A percentile compares a stretch with the other conserved stretches of the same genome.
Evolutionary conservation across 495 filamentous ascomycete genomes (phyloP).

Genomic region (Podospora australis): DNA sequence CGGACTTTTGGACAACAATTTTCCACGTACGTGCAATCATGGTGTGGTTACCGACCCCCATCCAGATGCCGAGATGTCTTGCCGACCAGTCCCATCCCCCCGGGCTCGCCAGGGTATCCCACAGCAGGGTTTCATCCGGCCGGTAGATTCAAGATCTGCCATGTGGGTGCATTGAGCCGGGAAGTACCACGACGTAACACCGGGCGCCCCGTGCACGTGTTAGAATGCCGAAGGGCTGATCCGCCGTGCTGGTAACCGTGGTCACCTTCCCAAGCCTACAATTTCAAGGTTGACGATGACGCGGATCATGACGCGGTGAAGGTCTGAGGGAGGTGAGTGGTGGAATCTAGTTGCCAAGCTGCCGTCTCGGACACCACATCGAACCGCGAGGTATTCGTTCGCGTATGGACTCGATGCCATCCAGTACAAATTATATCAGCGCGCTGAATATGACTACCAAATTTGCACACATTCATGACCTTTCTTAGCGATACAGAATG

Average conservation of each 20-base stretch:
- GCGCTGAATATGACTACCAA: too few species aligned
- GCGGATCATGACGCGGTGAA: too few species aligned
- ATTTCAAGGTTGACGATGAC: background rate
- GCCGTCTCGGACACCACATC: too few species aligned
- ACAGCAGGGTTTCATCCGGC: background rate
- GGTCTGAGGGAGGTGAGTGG: too few species aligned
- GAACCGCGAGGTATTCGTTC: too few species aligned
- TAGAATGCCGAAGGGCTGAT: background rate
- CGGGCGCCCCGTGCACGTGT: background rate
- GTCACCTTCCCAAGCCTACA: background rate
- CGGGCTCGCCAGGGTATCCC: background rate
- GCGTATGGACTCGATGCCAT: too few species aligned
- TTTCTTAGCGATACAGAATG: too few species aligned
- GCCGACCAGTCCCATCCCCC: background rate
- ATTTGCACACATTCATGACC: too few species aligned
- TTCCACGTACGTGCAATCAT: background rate
- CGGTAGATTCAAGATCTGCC: background rate
- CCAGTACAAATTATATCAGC: too few species aligned
- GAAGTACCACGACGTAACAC: background rate
- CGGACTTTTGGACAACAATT: too few species aligned
- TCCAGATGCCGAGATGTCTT: background rate
- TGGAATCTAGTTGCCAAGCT: too few species aligned
- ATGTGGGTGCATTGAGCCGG: background rate
- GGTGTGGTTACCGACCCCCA: background rate
- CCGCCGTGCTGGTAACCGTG: background rate